Conservation (phyloP, 208 protist species). For the Leishmania arabica region DNA sequence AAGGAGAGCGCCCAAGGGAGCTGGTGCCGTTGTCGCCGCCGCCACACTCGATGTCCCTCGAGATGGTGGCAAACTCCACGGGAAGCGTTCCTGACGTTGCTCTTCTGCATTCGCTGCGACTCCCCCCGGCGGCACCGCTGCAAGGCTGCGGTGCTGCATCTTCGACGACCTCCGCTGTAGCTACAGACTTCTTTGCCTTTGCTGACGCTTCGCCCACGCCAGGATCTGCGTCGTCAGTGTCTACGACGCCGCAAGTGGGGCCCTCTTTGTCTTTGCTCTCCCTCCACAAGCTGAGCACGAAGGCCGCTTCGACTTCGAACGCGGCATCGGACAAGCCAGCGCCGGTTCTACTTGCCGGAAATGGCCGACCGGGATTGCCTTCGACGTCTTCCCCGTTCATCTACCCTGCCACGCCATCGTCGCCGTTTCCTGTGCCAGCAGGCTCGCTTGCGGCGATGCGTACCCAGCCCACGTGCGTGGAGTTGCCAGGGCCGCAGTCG, state of each 20-base stretch:
- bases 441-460: constrained; percentile 6
- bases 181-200: neutral
- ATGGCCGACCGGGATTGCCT: too few species aligned
- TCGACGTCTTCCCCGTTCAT: neutral
- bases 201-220: neutral
- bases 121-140: neutral
- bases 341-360: neutral
- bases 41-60: neutral
- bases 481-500: constrained; percentile 30
- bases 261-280: neutral
- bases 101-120: neutral
- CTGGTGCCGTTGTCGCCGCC: neutral
- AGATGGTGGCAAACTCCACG: neutral
- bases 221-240: neutral
- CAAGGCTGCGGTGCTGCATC: neutral
- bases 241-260: neutral
- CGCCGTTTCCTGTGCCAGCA: neutral
- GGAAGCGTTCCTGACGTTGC: neutral
- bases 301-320: neutral
- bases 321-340: neutral
- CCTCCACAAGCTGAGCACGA: neutral
- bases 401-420: neutral
- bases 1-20: neutral
- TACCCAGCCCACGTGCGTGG: constrained; percentile 22
- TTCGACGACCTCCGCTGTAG: neutral